A percentile compares a stretch with the other conserved stretches of the same genome.
These are phyloP conservation scores for Calonectria montana DNA, from an alignment of 2,329 filamentous ascomycete species.

Conservation along the genomic window DNA sequence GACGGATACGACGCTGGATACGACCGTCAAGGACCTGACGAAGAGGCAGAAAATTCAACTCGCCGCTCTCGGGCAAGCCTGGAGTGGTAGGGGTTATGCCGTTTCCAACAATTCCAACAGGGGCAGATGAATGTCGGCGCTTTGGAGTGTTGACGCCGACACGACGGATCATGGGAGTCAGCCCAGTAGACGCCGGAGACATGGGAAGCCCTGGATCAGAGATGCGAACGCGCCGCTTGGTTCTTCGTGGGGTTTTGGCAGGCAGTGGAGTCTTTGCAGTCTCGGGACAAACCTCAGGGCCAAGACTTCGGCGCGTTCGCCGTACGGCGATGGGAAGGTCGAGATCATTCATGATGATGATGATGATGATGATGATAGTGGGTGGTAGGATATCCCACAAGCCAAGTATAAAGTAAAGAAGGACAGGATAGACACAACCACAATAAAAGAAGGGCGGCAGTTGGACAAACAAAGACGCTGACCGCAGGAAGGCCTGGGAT, in stretches of 20 bases:
- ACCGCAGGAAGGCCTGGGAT: slow-evolving; percentile 18
- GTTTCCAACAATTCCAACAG: slow-evolving; percentile 41
- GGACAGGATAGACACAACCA: neutral
- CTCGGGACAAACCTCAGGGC: slow-evolving; percentile 41
- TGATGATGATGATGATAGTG: neutral
- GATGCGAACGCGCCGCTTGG: slow-evolving; percentile 66
- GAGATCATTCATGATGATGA: slow-evolving; percentile 48
- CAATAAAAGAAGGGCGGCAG: neutral
- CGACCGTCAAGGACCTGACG: slow-evolving; percentile 68
- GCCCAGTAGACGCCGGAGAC: slow-evolving; percentile 56
- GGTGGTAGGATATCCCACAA: neutral
- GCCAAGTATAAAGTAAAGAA: slow-evolving; percentile 11
- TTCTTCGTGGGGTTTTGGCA: slow-evolving; percentile 46
- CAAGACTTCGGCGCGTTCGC: slow-evolving; percentile 60
- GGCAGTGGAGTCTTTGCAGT: slow-evolving; percentile 19
- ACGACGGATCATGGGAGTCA: slow-evolving; percentile 69
- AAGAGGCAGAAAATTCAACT: slow-evolving; percentile 56
- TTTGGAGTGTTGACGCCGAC: slow-evolving; percentile 56
- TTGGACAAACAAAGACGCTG: slow-evolving; percentile 11
- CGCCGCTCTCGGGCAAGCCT: slow-evolving; percentile 47
- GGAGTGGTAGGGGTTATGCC: slow-evolving; percentile 29
- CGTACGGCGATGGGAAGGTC: slow-evolving; percentile 67
- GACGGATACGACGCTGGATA: slow-evolving; percentile 66
- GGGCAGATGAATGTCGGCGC: slow-evolving; percentile 60
- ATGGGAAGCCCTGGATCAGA: slow-evolving; percentile 64